Evolutionary conservation across 495 filamentous ascomycete genomes (phyloP), one percentile per base, ranked within the genome.

Genomic region (Elasticomyces elasticus): DNA sequence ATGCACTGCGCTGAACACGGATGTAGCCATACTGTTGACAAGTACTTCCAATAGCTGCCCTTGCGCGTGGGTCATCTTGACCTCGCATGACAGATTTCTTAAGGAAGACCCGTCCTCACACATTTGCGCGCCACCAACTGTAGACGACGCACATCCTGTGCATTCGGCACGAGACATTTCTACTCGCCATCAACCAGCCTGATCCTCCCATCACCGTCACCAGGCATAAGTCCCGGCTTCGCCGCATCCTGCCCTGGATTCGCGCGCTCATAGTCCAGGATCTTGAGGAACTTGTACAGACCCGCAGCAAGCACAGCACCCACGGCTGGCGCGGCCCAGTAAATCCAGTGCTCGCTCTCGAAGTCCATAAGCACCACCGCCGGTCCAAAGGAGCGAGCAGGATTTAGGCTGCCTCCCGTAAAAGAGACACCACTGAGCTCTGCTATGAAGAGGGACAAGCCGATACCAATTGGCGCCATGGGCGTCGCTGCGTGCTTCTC

Each of bases 221-320:
- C 40, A 43, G 40, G 40, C 40, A 43, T 43, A 5, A 43, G 7
- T 17, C 40, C 40, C 15, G 40, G 40, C 40, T 43, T 43, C 40
- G 40, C 40, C 7, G 6, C 40, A 43, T 43, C 40, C 40, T 43
- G 30, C 30, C 57, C 57, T 0, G 60, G 60, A 37, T 62, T 62
- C 17, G 56, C 60, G 1, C 45, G 51, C 45, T 64, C 52, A 43
- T 62, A 62, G 25, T 63, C 60, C 15, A 62, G 35, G 12, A 55
- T 28, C 49, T 62, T 64, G 30, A 64, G 38, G 23, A 64, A 60
- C 35, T 46, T 58, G 44, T 63, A 63, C 25, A 65, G 49, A 23
- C 50, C 46, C 1, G 59, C 54, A 1, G 87, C 85, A 1, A 89
- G 64, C 3, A 87, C 64, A 0, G 81, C 73, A 0, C 86, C 85